phyloP scores from a whole-genome alignment of 2,329 filamentous ascomycete species.

The Aspergillus tanneri region DNA sequence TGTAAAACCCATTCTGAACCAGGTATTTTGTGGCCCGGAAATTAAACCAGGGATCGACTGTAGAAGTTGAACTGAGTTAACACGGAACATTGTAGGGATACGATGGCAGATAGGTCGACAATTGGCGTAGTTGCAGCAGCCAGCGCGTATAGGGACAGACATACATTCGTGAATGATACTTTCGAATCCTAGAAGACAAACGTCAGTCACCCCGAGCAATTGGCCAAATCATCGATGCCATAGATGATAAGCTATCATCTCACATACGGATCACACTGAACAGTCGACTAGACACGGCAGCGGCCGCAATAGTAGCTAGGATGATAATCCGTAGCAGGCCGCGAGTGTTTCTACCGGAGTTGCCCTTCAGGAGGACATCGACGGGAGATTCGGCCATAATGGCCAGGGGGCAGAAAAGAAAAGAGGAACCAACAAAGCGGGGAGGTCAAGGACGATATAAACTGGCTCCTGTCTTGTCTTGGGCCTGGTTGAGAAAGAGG shows the following conservation, averaged over 20 bases:
- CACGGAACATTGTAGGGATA: constrained; percentile 8
- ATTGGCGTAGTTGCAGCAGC: background rate
- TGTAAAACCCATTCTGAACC: constrained; percentile 94
- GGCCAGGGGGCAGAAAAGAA: constrained; percentile 34
- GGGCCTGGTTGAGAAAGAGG: constrained; percentile 24
- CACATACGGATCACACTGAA: constrained; percentile 96
- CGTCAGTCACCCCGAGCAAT: constrained; percentile 11
- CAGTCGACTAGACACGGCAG: constrained; percentile 86
- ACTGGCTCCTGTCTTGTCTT: constrained; percentile 4
- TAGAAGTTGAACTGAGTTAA: constrained; percentile 26
- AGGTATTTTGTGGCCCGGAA: constrained; percentile 98
- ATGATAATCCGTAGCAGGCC: constrained; percentile 86
- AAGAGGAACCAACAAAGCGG: constrained; percentile 26
- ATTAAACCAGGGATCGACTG: constrained; percentile 99
- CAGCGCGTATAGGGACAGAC: constrained; percentile 45
- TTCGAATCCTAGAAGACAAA: constrained; percentile 70
- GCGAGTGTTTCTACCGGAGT: constrained; percentile 76
- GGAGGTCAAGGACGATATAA: constrained; percentile 21
- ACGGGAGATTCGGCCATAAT: constrained; percentile 49
- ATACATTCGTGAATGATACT: constrained; percentile 99
- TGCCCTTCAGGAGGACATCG: constrained; percentile 69
- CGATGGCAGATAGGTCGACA: background rate
- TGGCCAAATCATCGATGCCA: background rate
- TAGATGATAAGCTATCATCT: background rate
- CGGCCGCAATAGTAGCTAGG: constrained; percentile 83